Conservation (phyloP, 202 grass and related monocot genomes). For the Tripidium arundinaceum region DNA sequence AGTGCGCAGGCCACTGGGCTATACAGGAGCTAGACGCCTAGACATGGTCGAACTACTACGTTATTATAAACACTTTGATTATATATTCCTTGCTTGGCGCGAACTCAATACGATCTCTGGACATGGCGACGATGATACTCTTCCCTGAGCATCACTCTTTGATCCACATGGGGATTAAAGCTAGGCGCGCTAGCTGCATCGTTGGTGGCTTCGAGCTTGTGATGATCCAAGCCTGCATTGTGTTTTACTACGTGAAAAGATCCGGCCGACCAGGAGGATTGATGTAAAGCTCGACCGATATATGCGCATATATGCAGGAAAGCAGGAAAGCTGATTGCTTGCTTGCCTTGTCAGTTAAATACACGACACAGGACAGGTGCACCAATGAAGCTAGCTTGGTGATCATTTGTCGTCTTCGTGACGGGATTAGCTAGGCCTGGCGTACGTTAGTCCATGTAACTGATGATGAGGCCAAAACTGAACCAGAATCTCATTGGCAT, state of each 20-base stretch:
- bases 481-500: neutral
- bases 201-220: neutral
- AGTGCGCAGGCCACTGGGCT: neutral
- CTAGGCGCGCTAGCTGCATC: too few species aligned
- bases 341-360: neutral
- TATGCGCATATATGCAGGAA: neutral
- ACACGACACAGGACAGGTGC: neutral
- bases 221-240: neutral
- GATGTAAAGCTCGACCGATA: neutral
- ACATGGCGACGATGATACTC: neutral
- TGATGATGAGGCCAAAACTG: too few species aligned
- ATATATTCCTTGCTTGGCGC: constrained; percentile 4
- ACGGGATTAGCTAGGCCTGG: too few species aligned
- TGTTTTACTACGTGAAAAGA: neutral
- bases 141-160: neutral
- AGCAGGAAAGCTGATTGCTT: neutral
- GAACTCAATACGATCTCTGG: neutral
- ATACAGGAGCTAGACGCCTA: neutral
- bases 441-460: too few species aligned
- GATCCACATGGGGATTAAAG: neutral
- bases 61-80: neutral
- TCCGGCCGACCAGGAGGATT: neutral
- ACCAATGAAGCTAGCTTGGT: neutral
- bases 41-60: neutral
- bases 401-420: neutral